Base-by-base conservation (phyloP, 2,329 filamentous ascomycete genomes). In the Fusarium phyllophilum region DNA sequence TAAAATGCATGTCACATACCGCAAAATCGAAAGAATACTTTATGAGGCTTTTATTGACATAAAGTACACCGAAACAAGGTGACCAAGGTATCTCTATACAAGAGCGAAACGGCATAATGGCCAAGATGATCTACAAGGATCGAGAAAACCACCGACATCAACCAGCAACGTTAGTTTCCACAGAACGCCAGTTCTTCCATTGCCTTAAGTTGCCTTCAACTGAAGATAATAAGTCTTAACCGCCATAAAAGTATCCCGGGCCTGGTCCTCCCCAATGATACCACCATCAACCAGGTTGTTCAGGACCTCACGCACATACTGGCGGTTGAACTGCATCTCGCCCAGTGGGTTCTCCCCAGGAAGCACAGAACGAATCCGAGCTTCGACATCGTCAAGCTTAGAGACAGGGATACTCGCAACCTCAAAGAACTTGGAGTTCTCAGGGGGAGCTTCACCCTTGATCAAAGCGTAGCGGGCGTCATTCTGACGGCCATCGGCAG, bases 21-120 rank as follows among this genome's bases (percentile, higher is more conserved):
- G 5, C 3, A 15, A 17, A 10, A 17, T 14, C 6, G 6, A 6
- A 24, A 7, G 1, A 8, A 8, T 4, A 3, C 1, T 17, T 10
- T 13, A 12, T 24, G 3, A 26, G 5, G 2, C 1, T 5, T 63
- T 22, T 55, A 46, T 63, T 41, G 12, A 20, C 14, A 7, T 8
- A 4, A 7, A 5, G 5, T 13, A 4, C 24, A 29, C 14, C 5
- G 13, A 24, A n/a, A 18, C 11, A n/a, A 6, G 11, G 15, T 13
- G 20, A 14, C 12, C 6, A 29, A 3, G 20, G 11, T 36, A 12
- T 24, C 12, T 8, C 17, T 56, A 20, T 8, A 12, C n/a, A 33
- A 33, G 5, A 17, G 14, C 14, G 22, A 24, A 24, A 41, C 18
- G 18, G 15, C 20, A 24, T 5, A 9, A 22, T 39, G 8, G 13